Evolutionary conservation across 495 filamentous ascomycete species (phyloP), one percentile per base, ranked within the genome.

Genomic region (Daldinia caldariorum): DNA sequence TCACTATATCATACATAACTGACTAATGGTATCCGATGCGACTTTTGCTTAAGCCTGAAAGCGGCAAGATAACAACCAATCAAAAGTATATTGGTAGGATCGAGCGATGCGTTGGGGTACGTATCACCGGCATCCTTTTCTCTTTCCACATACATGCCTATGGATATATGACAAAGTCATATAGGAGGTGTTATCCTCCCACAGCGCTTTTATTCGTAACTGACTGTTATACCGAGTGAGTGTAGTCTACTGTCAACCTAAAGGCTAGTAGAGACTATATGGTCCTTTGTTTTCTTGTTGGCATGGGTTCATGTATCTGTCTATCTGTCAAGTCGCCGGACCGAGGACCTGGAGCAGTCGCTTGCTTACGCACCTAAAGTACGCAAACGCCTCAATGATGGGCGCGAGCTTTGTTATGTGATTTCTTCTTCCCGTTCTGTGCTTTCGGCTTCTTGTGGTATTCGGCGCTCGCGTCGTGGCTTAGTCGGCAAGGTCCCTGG

Each of bases 391-490:
- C 37, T 71, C 38, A 74, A 69, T 71, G 63, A 58, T 77, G 64
- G 45, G 54, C 53, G 43, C 73, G 66, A 31, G 58, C 63, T 67
- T 76, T 78, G 50, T 74, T 78, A 49, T 77, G 74, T 16, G 71
- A 60, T 67, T 76, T 78, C 66, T 77, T 78, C 54, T 70, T 64
- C 38, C 71, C 67, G 56, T 35, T 69, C 29, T 72, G 63, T 16
- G 61, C 29, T 65, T 77, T 78, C 13, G 63, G 38, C 51, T 73
- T 77, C 64, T 73, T 78, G 13, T 65, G 34, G 49, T 76, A 73
- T 37, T 78, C 77, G 4, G 43, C 50, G 39, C 45, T 58, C 4
- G 73, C 43, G 29, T 77, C 75, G 61, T 73, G 73, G 38, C 64
- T 63, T 20, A 70, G 63, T 35, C 70, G 67, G 22, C 63, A 67